These are phyloP conservation scores for Chaetomiaceae sp. DNA, from an alignment of 2,329 filamentous ascomycete species.

Conservation along the genomic window DNA sequence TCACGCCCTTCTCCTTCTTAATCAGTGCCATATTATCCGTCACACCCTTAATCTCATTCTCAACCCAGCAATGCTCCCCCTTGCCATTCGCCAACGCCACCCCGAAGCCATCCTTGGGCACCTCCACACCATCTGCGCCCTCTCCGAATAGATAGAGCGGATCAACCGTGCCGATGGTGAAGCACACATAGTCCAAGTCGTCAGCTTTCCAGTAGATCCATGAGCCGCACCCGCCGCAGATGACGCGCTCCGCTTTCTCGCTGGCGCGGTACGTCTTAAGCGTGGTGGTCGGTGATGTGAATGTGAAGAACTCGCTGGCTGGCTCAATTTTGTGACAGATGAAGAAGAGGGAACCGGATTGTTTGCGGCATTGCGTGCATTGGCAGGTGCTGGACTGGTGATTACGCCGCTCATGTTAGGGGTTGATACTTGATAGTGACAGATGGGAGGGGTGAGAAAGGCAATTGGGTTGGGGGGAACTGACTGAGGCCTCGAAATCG, in stretches of 20 bases:
- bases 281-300: slow-evolving; percentile 31
- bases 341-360: slow-evolving; percentile 45
- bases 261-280: slow-evolving; percentile 41
- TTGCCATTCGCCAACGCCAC: slow-evolving; percentile 36
- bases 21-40: slow-evolving; percentile 36
- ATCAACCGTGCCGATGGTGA: slow-evolving; percentile 45
- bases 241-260: slow-evolving; percentile 39
- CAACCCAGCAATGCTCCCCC: slow-evolving; percentile 39
- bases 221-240: slow-evolving; percentile 48
- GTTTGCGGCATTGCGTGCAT: slow-evolving; percentile 52
- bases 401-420: too few species aligned
- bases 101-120: slow-evolving; percentile 34
- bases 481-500: slow-evolving; percentile 35
- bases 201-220: slow-evolving; percentile 44
- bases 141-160: slow-evolving; percentile 38
- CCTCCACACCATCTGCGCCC: slow-evolving; percentile 24
- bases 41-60: slow-evolving; percentile 45
- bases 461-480: background rate
- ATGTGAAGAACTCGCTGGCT: slow-evolving; percentile 32
- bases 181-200: slow-evolving; percentile 25
- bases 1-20: slow-evolving; percentile 23
- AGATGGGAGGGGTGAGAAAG: background rate
- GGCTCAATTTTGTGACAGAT: slow-evolving; percentile 37
- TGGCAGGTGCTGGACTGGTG: slow-evolving; percentile 46
- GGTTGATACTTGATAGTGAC: too few species aligned